Percentiles rank a stretch among this genome's conserved stretches.
phyloP scores from a whole-genome alignment of 768 basidiomycete genomes.

The Hortiboletus campestris region DNA sequence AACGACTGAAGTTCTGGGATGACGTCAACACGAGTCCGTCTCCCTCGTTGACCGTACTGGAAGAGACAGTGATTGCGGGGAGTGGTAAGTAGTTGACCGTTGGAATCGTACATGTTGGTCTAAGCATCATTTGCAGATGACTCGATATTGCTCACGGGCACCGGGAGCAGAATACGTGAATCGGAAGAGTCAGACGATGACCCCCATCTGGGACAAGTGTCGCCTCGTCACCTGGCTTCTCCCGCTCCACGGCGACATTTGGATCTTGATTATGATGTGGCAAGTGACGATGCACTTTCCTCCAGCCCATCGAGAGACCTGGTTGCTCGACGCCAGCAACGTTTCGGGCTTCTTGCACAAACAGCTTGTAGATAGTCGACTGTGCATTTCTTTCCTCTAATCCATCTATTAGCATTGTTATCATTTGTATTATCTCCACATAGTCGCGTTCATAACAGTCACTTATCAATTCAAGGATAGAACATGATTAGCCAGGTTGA shows the following conservation, averaged over 20 bases:
- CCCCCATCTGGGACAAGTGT: conserved; percentile 60
- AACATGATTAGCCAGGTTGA: background rate
- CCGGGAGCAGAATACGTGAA: background rate
- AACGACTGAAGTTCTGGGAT: conserved; percentile 27
- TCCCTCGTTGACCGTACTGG: conserved; percentile 17
- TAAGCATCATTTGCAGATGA: conserved; percentile 38
- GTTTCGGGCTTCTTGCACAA: conserved; percentile 20
- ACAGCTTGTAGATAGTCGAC: conserved; percentile 5
- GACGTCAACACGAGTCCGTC: conserved; percentile 16
- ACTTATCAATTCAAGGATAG: conserved; percentile 4
- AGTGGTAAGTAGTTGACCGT: conserved; percentile 27
- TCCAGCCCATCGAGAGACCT: conserved; percentile 50
- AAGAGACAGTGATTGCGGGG: conserved; percentile 33
- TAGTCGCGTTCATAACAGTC: conserved; percentile 21
- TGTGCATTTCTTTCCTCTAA: conserved; percentile 8
- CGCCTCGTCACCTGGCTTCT: conserved; percentile 66
- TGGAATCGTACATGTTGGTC: background rate
- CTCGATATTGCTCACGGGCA: conserved; percentile 39
- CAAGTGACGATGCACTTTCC: conserved; percentile 49
- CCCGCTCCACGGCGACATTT: conserved; percentile 48
- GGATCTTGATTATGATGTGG: conserved; percentile 35
- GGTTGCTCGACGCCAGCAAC: conserved; percentile 39
- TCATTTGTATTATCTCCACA: conserved; percentile 27
- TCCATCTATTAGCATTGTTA: conserved; percentile 22
- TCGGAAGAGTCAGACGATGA: conserved; percentile 61